These are phyloP conservation scores for Urostyla sp. DNA, from an alignment of 73 alveolate species.

Conservation along the genomic window DNA sequence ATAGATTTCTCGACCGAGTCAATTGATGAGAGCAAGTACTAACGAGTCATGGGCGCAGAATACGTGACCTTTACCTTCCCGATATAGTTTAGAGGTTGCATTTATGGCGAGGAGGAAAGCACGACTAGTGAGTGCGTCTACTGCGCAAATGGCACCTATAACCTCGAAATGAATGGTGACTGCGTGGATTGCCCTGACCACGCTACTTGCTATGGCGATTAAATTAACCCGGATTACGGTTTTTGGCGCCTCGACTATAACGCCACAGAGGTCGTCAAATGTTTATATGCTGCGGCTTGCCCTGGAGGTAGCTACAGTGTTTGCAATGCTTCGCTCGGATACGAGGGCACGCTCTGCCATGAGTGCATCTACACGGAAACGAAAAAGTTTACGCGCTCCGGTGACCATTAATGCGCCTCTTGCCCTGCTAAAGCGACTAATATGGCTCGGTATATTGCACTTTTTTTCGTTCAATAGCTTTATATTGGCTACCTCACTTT, in stretches of 20 bases:
- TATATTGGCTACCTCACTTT: constrained; percentile 14
- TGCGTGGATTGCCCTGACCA: constrained; percentile 46
- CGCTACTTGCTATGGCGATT: constrained; percentile 12
- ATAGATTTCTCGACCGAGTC: background rate
- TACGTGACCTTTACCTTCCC: too few relatives aligned
- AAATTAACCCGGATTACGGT: constrained; percentile 30
- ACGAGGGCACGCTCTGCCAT: constrained; percentile 31
- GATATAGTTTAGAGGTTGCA: constrained; percentile 1
- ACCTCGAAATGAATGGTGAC: constrained; percentile 11
- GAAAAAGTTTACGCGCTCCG: background rate
- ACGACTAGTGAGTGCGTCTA: constrained; percentile 24
- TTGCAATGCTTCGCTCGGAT: constrained; percentile 20
- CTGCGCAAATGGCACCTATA: constrained; percentile 13
- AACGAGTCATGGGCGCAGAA: background rate
- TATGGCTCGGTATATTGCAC: background rate
- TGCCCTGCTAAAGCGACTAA: constrained; percentile 26
- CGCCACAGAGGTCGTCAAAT: constrained; percentile 14
- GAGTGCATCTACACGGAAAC: background rate
- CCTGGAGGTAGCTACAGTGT: constrained; percentile 22
- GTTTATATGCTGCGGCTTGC: constrained; percentile 30
- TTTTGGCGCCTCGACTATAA: constrained; percentile 23
- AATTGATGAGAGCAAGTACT: background rate
- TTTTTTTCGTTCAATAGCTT: constrained; percentile 13
- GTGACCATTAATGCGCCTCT: constrained; percentile 43
- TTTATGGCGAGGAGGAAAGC: constrained; percentile 44